Evolutionary conservation across 805 yeast species (phyloP), one percentile per base, ranked within the genome.

Genomic region (Scheffersomyces stipitis): DNA sequence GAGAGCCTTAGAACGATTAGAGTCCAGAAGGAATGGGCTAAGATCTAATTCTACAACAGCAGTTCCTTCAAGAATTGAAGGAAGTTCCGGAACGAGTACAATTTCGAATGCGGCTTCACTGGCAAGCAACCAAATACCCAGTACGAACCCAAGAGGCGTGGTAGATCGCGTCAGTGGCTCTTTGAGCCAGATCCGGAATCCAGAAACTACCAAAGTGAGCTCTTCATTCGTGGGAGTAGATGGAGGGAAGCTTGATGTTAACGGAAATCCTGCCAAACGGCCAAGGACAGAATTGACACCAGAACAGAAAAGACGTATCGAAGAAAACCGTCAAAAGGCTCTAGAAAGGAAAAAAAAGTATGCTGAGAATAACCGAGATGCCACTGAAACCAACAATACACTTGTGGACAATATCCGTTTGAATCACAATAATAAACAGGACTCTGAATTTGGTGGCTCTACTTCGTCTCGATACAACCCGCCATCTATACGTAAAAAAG

Each of bases 1-100:
- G 30, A 69, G 69, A 36, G 88, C 89, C 0, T 49, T 81, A 6
- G 85, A 80, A 38, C 60, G 83, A 38, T 66, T 83, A 24, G 67
- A 73, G 43, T 66, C 69, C 32, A 64, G 73, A 45, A 78, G 59
- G 34, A 27, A 22, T 35, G 30, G 24, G 28, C 23, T 26, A 20
- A 34, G 4, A 15, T n/a, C 8, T n/a, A 10, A n/a, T 23, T 31
- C 13, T 15, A 20, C 23, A 10, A 26, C 14, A 15, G 26, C 29
- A 8, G 33, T 18, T 9, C 33, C 27, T 9, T 31, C 20, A 31
- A 32, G 14, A 35, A 35, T 24, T 33, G 38, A 4, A 29, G 29
- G 15, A 18, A 35, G n/a, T n/a, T 38, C 8, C 31, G 36, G n/a
- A 33, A 28, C 41, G 6, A 31, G 39, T 5, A 28, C 31, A 7